phyloP scores from a whole-genome alignment of 768 basidiomycete genomes.

The Baorangia bicolor region DNA sequence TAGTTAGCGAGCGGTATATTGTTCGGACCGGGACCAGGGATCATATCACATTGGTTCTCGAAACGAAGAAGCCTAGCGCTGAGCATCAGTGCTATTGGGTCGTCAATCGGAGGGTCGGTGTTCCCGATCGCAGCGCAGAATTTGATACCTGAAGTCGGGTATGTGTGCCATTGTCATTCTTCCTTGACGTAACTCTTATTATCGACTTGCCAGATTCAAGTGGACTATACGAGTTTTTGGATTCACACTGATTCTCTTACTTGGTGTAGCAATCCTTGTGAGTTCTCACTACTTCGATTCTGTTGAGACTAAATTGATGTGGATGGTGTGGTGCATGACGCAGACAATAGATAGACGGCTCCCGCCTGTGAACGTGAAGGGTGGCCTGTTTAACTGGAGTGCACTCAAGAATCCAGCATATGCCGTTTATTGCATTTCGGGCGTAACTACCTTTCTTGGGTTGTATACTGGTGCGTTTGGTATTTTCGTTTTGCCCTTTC shows the following conservation, averaged over 20 bases:
- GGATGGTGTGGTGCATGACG: background rate
- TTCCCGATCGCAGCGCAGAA: constrained; percentile 62
- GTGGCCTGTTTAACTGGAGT: constrained; percentile 56
- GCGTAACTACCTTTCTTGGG: constrained; percentile 60
- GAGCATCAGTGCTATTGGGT: constrained; percentile 63
- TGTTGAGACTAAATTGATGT: too few relatives aligned
- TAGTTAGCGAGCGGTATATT: constrained; percentile 51
- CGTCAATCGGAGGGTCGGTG: constrained; percentile 66
- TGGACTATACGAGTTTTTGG: constrained; percentile 77
- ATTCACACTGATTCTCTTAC: constrained; percentile 52
- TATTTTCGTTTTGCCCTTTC: background rate
- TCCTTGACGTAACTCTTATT: background rate
- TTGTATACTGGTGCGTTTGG: constrained; percentile 56
- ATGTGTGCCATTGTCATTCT: constrained; percentile 17
- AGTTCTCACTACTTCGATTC: constrained; percentile 5
- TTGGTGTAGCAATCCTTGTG: constrained; percentile 57
- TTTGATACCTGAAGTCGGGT: constrained; percentile 57
- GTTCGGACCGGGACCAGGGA: constrained; percentile 58
- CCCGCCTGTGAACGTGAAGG: constrained; percentile 50
- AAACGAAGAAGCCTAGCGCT: constrained; percentile 53
- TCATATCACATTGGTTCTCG: constrained; percentile 75
- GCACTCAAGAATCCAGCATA: constrained; percentile 51
- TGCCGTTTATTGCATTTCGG: constrained; percentile 55
- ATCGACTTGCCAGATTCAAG: constrained; percentile 49
- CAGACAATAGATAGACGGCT: constrained; percentile 45